Conservation (phyloP, 495 filamentous ascomycete species). For the Neurospora africana region DNA sequence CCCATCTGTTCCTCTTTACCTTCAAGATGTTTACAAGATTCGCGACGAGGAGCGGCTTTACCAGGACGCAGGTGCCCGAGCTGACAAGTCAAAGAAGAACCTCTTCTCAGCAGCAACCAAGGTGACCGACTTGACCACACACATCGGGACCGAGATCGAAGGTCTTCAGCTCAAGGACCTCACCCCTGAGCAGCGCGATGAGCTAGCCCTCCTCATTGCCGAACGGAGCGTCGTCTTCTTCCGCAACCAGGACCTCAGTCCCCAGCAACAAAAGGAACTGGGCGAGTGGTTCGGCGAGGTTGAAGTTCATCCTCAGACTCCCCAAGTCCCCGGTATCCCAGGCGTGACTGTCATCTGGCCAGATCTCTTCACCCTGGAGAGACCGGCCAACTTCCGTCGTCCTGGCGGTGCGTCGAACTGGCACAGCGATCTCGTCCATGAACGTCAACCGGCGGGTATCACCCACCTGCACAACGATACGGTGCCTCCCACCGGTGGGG, state of each 20-base stretch:
- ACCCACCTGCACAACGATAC: slow-evolving; percentile 62
- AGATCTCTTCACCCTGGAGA: slow-evolving; percentile 47
- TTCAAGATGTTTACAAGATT: slow-evolving; percentile 56
- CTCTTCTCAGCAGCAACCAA: slow-evolving; percentile 54
- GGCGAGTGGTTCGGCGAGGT: slow-evolving; percentile 57
- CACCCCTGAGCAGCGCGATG: slow-evolving; percentile 56
- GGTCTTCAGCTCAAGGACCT: slow-evolving; percentile 60
- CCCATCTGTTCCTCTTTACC: slow-evolving; percentile 51
- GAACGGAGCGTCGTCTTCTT: slow-evolving; percentile 70
- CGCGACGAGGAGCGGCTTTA: slow-evolving; percentile 47
- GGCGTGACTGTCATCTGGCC: slow-evolving; percentile 62
- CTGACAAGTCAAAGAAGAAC: slow-evolving; percentile 57
- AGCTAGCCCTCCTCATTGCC: slow-evolving; percentile 60
- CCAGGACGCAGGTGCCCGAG: slow-evolving; percentile 51
- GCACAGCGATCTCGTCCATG: slow-evolving; percentile 64
- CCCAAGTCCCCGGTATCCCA: slow-evolving; percentile 55
- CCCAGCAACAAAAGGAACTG: slow-evolving; percentile 57
- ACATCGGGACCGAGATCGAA: slow-evolving; percentile 65
- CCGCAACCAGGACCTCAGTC: slow-evolving; percentile 58
- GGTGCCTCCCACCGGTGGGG: slow-evolving; percentile 53
- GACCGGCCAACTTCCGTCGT: slow-evolving; percentile 45
- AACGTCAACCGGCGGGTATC: slow-evolving; percentile 58
- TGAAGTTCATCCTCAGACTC: slow-evolving; percentile 60
- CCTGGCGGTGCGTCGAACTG: slow-evolving; percentile 56
- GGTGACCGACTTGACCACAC: slow-evolving; percentile 52